Base-by-base conservation (phyloP, 306 rosid species). In the Quercus cerris region DNA sequence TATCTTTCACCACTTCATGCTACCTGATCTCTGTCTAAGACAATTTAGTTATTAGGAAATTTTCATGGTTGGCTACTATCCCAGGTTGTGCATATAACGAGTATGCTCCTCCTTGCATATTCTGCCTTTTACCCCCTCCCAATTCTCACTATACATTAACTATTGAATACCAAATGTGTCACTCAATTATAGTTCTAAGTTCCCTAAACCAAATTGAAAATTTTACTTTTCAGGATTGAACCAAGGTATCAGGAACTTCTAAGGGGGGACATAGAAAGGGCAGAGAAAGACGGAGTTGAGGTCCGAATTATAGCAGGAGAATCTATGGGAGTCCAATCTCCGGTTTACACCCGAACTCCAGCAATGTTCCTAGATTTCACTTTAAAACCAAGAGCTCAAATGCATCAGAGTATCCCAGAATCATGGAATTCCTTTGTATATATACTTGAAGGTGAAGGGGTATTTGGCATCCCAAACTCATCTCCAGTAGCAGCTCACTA, bases 241-340 rank as follows among this genome's bases (percentile, higher is more conserved):
- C 99, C 99, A 56, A 91, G 84, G 4, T 95, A 91, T 81, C 98
- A 91, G 80, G 98, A 95, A 70, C 89, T 95, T 61, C 79, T 77
- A 19, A 86, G 89, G n/a, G 86, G 88, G 72, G 85, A 89, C 83
- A 93, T 95, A 77, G 86, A 83, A 56, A 68, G 35, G 28, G 90
- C 90, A 31, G 93, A 90, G 75, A 82, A 79, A 71, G 94, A 93
- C 55, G 99, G 98, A 5, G 97, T 89, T 28, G 89, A 93, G 73
- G 99, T 95, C 57, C 78, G 78, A 52, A 92, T 93, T 0, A 81
- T 95, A 83, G 99, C 99, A 58, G 99, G 98, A 83, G 98, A 90
- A 84, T 81, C 98, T 73, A 85, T 95, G 96, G 98, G 94, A 75
- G 84, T 90, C 0, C 84, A 77, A 54, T 93, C 98, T 4, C 92